Conservation (phyloP, 257 asterid genomes). For the Linderniella brevidens region DNA sequence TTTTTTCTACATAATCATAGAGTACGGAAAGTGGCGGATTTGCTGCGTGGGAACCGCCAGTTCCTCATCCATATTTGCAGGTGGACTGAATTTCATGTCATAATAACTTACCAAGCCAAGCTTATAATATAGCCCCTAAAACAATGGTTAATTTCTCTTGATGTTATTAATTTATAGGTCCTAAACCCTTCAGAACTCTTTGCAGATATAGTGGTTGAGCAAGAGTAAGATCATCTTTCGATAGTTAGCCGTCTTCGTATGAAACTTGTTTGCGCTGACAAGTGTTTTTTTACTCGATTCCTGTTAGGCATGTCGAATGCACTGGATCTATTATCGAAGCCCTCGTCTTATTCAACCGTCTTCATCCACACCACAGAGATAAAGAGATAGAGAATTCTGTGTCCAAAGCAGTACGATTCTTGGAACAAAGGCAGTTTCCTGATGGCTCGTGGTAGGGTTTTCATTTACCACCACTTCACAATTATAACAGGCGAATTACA, state of each 20-base stretch:
- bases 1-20: slow-evolving; percentile 11
- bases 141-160: background rate
- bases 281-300: background rate
- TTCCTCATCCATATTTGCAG: slow-evolving; percentile 53
- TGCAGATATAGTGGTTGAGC: slow-evolving; percentile 62
- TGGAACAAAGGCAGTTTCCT: slow-evolving; percentile 41
- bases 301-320: slow-evolving; percentile 44
- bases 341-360: slow-evolving; percentile 34
- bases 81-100: slow-evolving; percentile 10
- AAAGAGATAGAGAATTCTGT: slow-evolving; percentile 47
- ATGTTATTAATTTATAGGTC: slow-evolving; percentile 14
- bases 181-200: slow-evolving; percentile 73
- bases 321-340: slow-evolving; percentile 38
- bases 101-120: background rate
- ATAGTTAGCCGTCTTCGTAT: background rate
- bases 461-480: background rate
- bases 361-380: slow-evolving; percentile 51
- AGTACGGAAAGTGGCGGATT: slow-evolving; percentile 60
- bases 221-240: slow-evolving; percentile 32
- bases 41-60: slow-evolving; percentile 45
- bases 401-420: slow-evolving; percentile 24
- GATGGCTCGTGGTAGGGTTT: slow-evolving; percentile 57
- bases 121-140: background rate
- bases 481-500: background rate
- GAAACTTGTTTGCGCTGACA: background rate